phyloP scores from a whole-genome alignment of 768 basidiomycete species.

The Chalciporus sphaerocephalus region DNA sequence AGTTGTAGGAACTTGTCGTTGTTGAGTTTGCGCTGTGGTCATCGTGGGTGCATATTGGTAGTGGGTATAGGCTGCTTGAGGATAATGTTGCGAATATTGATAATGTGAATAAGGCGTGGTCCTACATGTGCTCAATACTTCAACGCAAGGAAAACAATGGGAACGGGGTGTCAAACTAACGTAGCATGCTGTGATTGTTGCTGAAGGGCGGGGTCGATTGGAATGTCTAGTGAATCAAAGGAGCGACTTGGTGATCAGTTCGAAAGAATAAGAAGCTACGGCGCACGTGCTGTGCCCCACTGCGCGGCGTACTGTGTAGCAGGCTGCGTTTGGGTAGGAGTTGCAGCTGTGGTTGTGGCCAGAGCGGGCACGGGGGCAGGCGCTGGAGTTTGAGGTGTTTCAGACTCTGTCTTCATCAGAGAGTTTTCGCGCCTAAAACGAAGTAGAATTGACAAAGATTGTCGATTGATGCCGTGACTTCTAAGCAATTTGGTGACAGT shows the following conservation, averaged over 20 bases:
- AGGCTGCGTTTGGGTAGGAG: slow-evolving; percentile 24
- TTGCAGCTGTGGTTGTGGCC: background rate
- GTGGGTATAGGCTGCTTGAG: slow-evolving; percentile 38
- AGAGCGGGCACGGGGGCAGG: slow-evolving; percentile 6
- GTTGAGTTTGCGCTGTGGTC: slow-evolving; percentile 30
- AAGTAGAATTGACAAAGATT: background rate
- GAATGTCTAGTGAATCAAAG: slow-evolving; percentile 43
- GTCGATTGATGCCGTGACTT: background rate
- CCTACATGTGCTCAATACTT: slow-evolving; percentile 25
- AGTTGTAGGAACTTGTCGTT: slow-evolving; percentile 22
- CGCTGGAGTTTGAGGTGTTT: slow-evolving; percentile 32
- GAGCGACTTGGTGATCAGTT: background rate
- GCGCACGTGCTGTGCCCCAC: slow-evolving; percentile 39
- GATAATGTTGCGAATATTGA: slow-evolving; percentile 37
- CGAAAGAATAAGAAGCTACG: background rate
- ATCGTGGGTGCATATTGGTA: slow-evolving; percentile 38
- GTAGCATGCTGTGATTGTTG: slow-evolving; percentile 48
- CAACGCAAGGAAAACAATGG: background rate
- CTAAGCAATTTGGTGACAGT: background rate
- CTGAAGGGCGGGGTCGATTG: slow-evolving; percentile 66
- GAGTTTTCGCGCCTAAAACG: background rate
- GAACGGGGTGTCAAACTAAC: slow-evolving; percentile 28
- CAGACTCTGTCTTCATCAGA: slow-evolving; percentile 43
- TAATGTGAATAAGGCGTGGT: slow-evolving; percentile 49
- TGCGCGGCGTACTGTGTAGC: slow-evolving; percentile 34